Conservation (phyloP, 2,329 filamentous ascomycete species). For the Penicillium brevicompactum region DNA sequence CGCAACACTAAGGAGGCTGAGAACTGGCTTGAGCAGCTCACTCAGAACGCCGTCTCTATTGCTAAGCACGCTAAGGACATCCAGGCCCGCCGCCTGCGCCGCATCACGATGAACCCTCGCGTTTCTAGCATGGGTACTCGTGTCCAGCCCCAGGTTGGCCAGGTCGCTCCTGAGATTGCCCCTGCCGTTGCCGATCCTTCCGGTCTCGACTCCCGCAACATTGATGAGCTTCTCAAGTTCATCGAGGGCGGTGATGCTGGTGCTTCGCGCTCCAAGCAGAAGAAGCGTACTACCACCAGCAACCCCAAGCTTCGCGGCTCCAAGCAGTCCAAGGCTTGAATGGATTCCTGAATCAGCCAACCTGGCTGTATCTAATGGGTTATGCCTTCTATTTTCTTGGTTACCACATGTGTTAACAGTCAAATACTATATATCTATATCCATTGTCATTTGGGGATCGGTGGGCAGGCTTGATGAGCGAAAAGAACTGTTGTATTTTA, state of each 20-base stretch:
- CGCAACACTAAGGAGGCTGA: constrained; percentile 98
- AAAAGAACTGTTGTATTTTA: constrained; percentile 30
- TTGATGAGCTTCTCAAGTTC: constrained; percentile 91
- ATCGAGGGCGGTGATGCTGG: constrained; percentile 71
- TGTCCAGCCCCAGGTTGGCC: constrained; percentile 65
- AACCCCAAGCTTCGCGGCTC: constrained; percentile 49
- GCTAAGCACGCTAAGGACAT: constrained; percentile 91
- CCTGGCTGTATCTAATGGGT: constrained; percentile 10
- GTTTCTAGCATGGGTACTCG: constrained; percentile 57
- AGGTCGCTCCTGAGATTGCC: constrained; percentile 56
- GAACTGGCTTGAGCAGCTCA: constrained; percentile 93
- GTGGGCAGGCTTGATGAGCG: constrained; percentile 33
- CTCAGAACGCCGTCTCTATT: constrained; percentile 90
- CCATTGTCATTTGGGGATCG: constrained; percentile 26
- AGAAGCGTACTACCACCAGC: constrained; percentile 45
- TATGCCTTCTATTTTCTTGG: constrained; percentile 23
- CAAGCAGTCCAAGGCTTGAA: constrained; percentile 42
- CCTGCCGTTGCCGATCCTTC: constrained; percentile 35
- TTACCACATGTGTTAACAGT: constrained; percentile 33
- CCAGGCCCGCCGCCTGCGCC: constrained; percentile 71
- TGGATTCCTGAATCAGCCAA: constrained; percentile 13
- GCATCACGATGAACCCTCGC: constrained; percentile 68
- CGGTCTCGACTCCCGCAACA: constrained; percentile 73
- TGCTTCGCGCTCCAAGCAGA: constrained; percentile 45
- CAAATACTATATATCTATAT: constrained; percentile 24